phyloP scores from a whole-genome alignment of 192 early-diverging fungal genomes.

The Entomortierella parvispora region DNA sequence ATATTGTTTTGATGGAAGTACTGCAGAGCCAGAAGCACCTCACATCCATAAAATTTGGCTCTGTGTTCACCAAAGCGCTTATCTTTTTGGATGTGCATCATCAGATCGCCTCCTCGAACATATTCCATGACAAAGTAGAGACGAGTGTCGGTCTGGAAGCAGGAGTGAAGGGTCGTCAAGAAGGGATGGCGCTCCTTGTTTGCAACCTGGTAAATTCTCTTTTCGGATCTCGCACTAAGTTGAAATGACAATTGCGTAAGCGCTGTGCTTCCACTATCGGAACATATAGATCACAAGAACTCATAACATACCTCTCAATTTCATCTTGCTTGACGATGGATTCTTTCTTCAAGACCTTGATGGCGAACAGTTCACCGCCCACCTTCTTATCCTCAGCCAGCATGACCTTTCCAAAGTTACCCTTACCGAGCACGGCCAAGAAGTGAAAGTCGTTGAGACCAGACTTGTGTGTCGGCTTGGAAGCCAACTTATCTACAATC shows the following conservation, averaged over 20 bases:
- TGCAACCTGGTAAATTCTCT: constrained; percentile 92
- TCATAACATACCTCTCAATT: constrained; percentile 36
- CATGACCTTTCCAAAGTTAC: constrained; percentile 99
- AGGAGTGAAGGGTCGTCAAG: constrained; percentile 96
- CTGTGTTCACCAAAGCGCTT: constrained; percentile 90
- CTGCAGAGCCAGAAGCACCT: constrained; percentile 92
- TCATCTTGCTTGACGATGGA: constrained; percentile 97
- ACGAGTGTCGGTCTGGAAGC: constrained; percentile 94
- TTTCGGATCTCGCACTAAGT: constrained; percentile 86
- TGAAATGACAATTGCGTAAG: not conserved
- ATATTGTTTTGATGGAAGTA: constrained; percentile 96
- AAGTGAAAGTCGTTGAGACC: constrained; percentile 94
- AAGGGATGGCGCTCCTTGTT: constrained; percentile 94
- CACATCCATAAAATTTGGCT: constrained; percentile 96
- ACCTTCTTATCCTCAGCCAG: constrained; percentile 91
- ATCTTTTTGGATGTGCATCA: constrained; percentile 97
- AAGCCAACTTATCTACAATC: constrained; percentile 43
- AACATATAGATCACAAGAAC: too few species aligned
- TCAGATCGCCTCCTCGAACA: constrained; percentile 95
- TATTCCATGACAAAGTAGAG: constrained; percentile 99
- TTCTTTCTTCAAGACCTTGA: constrained; percentile 98
- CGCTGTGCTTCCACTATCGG: constrained; percentile 74
- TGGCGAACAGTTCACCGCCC: constrained; percentile 85
- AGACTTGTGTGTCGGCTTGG: constrained; percentile 63
- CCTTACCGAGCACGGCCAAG: constrained; percentile 94